A percentile compares a stretch with the other conserved stretches of the same genome.
phyloP scores from a whole-genome alignment of 164 flowering plant genomes.

The Annona cherimola region DNA sequence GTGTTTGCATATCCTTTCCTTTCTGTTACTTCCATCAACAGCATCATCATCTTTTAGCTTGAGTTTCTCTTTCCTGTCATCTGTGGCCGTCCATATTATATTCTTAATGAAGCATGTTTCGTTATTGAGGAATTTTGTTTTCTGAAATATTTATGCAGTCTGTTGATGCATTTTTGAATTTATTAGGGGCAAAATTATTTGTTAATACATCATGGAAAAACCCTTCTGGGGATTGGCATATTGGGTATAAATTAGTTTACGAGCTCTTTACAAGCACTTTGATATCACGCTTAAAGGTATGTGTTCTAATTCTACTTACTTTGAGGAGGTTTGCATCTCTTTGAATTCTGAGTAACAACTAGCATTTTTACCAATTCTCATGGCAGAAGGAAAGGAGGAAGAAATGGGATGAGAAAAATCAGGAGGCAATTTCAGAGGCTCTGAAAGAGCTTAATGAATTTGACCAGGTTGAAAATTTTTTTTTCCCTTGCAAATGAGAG shows the following conservation, averaged over 20 bases:
- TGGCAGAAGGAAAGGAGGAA: conserved; percentile 82
- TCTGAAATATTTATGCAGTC: background rate
- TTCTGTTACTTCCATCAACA: background rate
- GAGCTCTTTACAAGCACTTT: conserved; percentile 76
- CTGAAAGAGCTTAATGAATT: conserved; percentile 70
- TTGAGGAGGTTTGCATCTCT: background rate
- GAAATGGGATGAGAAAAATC: conserved; percentile 89
- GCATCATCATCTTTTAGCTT: background rate
- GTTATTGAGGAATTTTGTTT: background rate
- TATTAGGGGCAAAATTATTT: conserved; percentile 53
- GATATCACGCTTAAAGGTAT: conserved; percentile 85
- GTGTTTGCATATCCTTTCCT: no score
- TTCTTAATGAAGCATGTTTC: background rate
- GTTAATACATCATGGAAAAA: conserved; percentile 83
- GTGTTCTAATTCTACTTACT: background rate
- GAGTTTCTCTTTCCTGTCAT: background rate
- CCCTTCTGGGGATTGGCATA: conserved; percentile 95
- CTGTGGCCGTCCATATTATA: background rate
- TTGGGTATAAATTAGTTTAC: conserved; percentile 79
- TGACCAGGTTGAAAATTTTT: conserved; percentile 55
- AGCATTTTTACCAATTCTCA: background rate
- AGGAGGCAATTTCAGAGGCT: conserved; percentile 85
- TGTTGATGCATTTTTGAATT: background rate
- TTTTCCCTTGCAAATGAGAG: background rate
- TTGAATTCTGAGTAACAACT: background rate